These are phyloP conservation scores for Laguncularia racemosa DNA, from an alignment of 345 rosid species.

Conservation along the genomic window DNA sequence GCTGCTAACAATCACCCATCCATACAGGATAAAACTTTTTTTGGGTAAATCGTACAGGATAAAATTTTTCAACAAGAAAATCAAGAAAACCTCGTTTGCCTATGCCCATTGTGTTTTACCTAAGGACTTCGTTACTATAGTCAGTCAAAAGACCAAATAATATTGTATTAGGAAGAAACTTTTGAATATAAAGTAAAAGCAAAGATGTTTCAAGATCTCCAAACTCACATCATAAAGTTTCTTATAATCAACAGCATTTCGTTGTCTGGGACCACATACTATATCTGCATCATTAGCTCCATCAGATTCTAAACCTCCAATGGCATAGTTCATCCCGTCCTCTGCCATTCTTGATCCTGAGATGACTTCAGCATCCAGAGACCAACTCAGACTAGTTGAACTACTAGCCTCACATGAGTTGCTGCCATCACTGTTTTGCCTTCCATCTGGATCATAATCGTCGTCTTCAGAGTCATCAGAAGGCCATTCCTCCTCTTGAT, in stretches of 20 bases:
- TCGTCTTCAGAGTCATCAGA: constrained; percentile 94
- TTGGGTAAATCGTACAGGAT: no score
- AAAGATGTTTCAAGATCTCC: neutral
- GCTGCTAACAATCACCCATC: no score
- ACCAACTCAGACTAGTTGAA: constrained; percentile 77
- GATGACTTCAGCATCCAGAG: constrained; percentile 54
- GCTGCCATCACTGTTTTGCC: constrained; percentile 38
- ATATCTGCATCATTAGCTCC: constrained; percentile 61
- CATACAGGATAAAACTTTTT: no score
- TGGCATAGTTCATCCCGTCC: constrained; percentile 20
- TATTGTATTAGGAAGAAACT: no score
- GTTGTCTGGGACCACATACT: constrained; percentile 63
- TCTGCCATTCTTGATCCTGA: constrained; percentile 39
- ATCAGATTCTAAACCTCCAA: constrained; percentile 38
- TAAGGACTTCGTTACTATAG: no score
- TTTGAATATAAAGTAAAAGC: no score
- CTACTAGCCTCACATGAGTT: constrained; percentile 35
- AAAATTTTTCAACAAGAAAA: no score
- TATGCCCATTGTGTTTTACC: no score
- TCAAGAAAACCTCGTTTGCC: no score
- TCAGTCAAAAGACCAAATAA: no score
- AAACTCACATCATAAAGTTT: constrained; percentile 75
- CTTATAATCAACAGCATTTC: constrained; percentile 79
- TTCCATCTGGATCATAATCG: constrained; percentile 80
- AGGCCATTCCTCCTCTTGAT: constrained; percentile 84